Percentiles rank a stretch among this genome's conserved stretches.
phyloP scores from a whole-genome alignment of 2,329 filamentous ascomycete genomes.

The Fusarium tuaranense region DNA sequence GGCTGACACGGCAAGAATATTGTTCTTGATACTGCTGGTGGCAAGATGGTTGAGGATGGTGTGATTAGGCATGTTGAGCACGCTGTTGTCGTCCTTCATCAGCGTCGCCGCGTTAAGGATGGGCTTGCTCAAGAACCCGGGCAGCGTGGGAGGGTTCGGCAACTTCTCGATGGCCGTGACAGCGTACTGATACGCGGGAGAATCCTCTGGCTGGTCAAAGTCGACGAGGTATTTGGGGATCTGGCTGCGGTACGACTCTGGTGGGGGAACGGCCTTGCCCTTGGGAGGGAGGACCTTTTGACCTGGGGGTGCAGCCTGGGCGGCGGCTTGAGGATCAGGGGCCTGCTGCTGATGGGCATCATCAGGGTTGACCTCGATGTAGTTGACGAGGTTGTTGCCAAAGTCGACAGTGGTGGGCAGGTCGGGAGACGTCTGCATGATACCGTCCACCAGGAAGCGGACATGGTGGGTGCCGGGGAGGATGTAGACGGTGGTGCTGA shows the following conservation, averaged over 20 bases:
- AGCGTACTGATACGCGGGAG: conserved; percentile 78
- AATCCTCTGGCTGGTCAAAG: conserved; percentile 87
- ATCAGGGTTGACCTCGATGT: conserved; percentile 90
- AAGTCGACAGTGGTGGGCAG: conserved; percentile 97
- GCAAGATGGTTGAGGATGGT: conserved; percentile 96
- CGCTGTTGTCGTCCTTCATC: conserved; percentile 98
- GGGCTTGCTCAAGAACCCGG: conserved; percentile 92
- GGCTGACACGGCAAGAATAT: conserved; percentile 92
- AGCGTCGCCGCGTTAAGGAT: conserved; percentile 92
- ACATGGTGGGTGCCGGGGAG: conserved; percentile 96
- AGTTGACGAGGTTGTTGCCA: conserved; percentile 98
- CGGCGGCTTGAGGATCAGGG: conserved; percentile 40
- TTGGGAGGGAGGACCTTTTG: conserved; percentile 43
- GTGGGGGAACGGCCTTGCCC: conserved; percentile 67
- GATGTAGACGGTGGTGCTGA: conserved; percentile 83
- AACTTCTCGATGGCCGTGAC: conserved; percentile 80
- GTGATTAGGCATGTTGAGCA: conserved; percentile 96
- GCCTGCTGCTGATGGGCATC: conserved; percentile 61
- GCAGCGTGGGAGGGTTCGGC: conserved; percentile 85
- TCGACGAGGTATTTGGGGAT: conserved; percentile 90
- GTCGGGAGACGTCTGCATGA: conserved; percentile 89
- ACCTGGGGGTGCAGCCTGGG: conserved; percentile 1
- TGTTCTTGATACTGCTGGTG: conserved; percentile 98
- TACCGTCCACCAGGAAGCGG: conserved; percentile 93
- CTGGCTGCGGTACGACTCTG: conserved; percentile 74